A percentile compares a stretch with the other conserved stretches of the same genome.
Conservation (phyloP, 768 basidiomycete genomes). For the Suillus placidus region DNA sequence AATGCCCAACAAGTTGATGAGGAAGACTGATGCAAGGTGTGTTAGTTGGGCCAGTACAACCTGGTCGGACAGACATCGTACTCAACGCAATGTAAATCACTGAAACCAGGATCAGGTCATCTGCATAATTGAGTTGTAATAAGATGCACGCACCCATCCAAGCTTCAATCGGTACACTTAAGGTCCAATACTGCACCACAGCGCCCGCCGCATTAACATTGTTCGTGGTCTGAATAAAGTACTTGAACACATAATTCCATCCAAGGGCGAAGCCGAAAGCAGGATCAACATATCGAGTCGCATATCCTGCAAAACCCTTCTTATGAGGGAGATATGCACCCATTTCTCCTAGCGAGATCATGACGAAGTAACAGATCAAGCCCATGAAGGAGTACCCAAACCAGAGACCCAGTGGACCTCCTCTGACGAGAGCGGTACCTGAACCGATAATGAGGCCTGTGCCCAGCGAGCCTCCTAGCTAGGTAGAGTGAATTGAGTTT, state of each 20-base stretch:
- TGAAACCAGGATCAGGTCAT: slow-evolving; percentile 23
- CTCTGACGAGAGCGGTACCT: slow-evolving; percentile 57
- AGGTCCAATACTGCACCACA: slow-evolving; percentile 53
- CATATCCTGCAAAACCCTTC: slow-evolving; percentile 59
- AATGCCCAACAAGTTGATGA: slow-evolving; percentile 62
- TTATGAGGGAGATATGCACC: slow-evolving; percentile 55
- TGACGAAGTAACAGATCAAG: slow-evolving; percentile 59
- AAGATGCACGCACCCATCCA: slow-evolving; percentile 55
- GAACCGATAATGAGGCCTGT: slow-evolving; percentile 62
- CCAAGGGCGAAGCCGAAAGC: slow-evolving; percentile 60
- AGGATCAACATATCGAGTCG: slow-evolving; percentile 67
- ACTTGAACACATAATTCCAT: slow-evolving; percentile 58
- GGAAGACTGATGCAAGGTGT: slow-evolving; percentile 41
- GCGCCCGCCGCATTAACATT: slow-evolving; percentile 66
- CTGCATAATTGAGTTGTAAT: not conserved
- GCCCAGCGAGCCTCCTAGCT: slow-evolving; percentile 54
- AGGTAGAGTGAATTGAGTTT: not conserved
- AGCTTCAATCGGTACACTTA: slow-evolving; percentile 44
- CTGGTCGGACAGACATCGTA: slow-evolving; percentile 27
- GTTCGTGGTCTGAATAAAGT: slow-evolving; percentile 66
- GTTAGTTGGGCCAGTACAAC: slow-evolving; percentile 8
- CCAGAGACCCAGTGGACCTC: slow-evolving; percentile 53
- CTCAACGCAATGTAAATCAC: slow-evolving; percentile 63
- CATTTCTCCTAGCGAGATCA: slow-evolving; percentile 49
- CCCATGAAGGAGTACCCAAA: slow-evolving; percentile 52